These are phyloP conservation scores for Annona squamosa DNA, from an alignment of 164 flowering plant genomes.

Conservation along the genomic window DNA sequence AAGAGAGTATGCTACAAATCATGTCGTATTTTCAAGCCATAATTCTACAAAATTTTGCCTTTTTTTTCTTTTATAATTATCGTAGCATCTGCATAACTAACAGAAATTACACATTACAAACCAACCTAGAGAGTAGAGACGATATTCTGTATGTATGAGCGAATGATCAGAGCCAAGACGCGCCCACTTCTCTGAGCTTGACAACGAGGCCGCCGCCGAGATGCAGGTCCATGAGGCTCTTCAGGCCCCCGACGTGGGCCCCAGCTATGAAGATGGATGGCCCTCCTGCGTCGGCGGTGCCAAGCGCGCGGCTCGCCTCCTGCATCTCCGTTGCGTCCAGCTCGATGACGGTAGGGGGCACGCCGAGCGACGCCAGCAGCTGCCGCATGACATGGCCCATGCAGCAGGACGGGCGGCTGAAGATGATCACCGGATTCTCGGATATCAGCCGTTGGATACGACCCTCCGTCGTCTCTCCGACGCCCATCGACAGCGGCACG, in stretches of 20 bases:
- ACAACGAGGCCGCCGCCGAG: conserved; percentile 61
- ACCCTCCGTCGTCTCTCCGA: conserved; percentile 51
- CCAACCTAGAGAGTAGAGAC: background rate
- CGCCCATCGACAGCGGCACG: conserved; percentile 54
- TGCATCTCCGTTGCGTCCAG: conserved; percentile 69
- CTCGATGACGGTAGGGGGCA: conserved; percentile 85
- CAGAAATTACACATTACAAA: background rate
- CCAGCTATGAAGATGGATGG: conserved; percentile 87
- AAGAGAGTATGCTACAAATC: no score
- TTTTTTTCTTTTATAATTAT: no score
- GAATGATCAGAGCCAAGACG: background rate
- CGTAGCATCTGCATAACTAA: background rate
- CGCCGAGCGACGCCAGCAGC: conserved; percentile 64
- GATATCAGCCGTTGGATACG: conserved; percentile 58
- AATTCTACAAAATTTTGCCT: no score
- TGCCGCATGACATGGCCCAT: conserved; percentile 92
- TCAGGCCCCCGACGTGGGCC: conserved; percentile 61
- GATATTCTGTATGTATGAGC: background rate
- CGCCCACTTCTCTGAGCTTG: conserved; percentile 50
- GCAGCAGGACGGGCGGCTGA: conserved; percentile 74
- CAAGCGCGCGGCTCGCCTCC: conserved; percentile 8
- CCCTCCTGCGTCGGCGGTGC: conserved; percentile 12
- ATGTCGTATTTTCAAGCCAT: no score
- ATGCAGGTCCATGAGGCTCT: conserved; percentile 71
- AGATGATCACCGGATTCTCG: conserved; percentile 84